Conservation (phyloP, 2,329 filamentous ascomycete genomes). For the Xylariaceae sp. region DNA sequence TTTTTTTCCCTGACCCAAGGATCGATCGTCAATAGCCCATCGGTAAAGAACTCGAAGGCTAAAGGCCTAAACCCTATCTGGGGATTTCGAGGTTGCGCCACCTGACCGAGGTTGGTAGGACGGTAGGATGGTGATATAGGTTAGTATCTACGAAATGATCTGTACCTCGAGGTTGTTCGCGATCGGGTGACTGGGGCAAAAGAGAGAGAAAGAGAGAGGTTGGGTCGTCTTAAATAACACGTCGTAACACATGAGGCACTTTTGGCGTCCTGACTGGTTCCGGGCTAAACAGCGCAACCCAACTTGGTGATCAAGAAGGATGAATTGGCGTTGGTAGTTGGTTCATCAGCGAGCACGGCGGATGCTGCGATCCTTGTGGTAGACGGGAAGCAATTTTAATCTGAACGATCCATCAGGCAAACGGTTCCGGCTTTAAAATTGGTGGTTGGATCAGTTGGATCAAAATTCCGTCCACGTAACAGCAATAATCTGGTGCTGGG, state of each 20-base stretch:
- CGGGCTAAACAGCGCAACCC: neutral
- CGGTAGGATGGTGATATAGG: no score
- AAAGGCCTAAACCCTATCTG: constrained; percentile 1
- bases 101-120: constrained; percentile 9
- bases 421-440: constrained; percentile 3
- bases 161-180: neutral
- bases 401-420: constrained; percentile 7
- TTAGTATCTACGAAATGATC: no score
- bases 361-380: constrained; percentile 13
- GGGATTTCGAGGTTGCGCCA: constrained; percentile 9
- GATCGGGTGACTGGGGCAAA: no score
- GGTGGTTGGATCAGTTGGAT: constrained; percentile 5
- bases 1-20: constrained; percentile 20
- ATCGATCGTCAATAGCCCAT: constrained; percentile 25
- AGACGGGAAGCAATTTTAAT: constrained; percentile 8
- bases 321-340: constrained; percentile 1
- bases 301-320: constrained; percentile 1
- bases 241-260: neutral
- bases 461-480: constrained; percentile 11
- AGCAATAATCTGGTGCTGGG: constrained; percentile 6
- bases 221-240: neutral
- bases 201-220: neutral
- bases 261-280: neutral
- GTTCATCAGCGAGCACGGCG: constrained; percentile 8
- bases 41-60: constrained; percentile 9